Evolutionary conservation across 148 eudicot species (phyloP).

Genomic region (Cornus controversa): DNA sequence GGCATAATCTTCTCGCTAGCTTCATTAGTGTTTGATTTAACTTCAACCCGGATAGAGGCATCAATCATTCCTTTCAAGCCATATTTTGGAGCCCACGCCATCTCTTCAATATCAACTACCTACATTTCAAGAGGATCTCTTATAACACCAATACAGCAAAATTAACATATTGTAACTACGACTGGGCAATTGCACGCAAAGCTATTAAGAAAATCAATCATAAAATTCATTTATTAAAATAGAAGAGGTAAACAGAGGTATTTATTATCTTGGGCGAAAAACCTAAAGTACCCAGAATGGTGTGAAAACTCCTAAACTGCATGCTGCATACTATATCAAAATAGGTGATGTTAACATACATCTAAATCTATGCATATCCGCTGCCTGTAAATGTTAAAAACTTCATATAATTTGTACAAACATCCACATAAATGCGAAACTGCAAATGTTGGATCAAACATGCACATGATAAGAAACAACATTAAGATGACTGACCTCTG

Average conservation of each 20-base stretch:
- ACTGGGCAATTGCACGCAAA: slow-evolving; percentile 1
- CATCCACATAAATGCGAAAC: slow-evolving; percentile 7
- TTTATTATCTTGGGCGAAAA: neutral
- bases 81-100: slow-evolving; percentile 99
- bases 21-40: slow-evolving; percentile 32
- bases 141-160: neutral
- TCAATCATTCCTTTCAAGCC: slow-evolving; percentile 98
- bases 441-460: slow-evolving; percentile 5
- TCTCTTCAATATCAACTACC: slow-evolving; percentile 97
- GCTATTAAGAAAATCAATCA: neutral
- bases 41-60: slow-evolving; percentile 73
- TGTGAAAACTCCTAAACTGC: neutral
- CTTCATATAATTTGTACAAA: neutral
- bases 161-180: too few species aligned
- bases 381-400: neutral
- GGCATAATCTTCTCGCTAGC: slow-evolving; percentile 72
- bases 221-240: neutral
- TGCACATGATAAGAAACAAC: slow-evolving; percentile 2
- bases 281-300: neutral
- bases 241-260: neutral
- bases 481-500: slow-evolving; percentile 60
- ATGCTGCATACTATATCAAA: neutral
- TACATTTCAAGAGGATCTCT: slow-evolving; percentile 28
- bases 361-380: neutral
- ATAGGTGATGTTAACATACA: neutral